These are phyloP conservation scores for Collybiopsis luxurians DNA, from an alignment of 768 basidiomycete genomes.

Conservation along the genomic window DNA sequence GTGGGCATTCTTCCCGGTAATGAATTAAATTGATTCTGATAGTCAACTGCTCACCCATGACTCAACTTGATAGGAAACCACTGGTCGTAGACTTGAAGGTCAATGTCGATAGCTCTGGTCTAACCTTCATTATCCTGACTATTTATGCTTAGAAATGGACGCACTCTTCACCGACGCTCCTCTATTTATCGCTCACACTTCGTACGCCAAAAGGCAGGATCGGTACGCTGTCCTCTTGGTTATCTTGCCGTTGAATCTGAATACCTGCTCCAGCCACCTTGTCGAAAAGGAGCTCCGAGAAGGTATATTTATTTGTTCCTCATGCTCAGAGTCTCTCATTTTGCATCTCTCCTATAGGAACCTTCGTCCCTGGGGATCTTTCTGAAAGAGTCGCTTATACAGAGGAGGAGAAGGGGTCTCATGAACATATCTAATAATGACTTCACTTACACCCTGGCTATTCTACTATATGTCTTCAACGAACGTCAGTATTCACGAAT, in stretches of 20 bases:
- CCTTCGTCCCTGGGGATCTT: slow-evolving; percentile 25
- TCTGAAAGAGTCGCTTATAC: slow-evolving; percentile 18
- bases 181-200: slow-evolving; percentile 33
- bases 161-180: slow-evolving; percentile 37
- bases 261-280: background rate
- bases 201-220: slow-evolving; percentile 33
- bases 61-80: slow-evolving; percentile 32
- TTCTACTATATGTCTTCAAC: too few species aligned
- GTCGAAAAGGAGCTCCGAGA: slow-evolving; percentile 37
- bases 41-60: background rate
- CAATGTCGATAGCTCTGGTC: background rate
- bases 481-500: too few species aligned
- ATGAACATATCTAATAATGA: background rate
- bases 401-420: background rate
- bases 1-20: slow-evolving; percentile 42
- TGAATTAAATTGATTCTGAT: background rate
- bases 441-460: too few species aligned
- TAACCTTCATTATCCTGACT: background rate
- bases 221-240: slow-evolving; percentile 15
- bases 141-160: slow-evolving; percentile 36
- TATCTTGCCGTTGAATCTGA: background rate
- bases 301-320: slow-evolving; percentile 21
- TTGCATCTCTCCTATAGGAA: slow-evolving; percentile 18
- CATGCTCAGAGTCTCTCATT: slow-evolving; percentile 1
- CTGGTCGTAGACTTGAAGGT: slow-evolving; percentile 37